Base-by-base conservation (phyloP, 2,329 filamentous ascomycete genomes). In the Ophiostoma sp. region DNA sequence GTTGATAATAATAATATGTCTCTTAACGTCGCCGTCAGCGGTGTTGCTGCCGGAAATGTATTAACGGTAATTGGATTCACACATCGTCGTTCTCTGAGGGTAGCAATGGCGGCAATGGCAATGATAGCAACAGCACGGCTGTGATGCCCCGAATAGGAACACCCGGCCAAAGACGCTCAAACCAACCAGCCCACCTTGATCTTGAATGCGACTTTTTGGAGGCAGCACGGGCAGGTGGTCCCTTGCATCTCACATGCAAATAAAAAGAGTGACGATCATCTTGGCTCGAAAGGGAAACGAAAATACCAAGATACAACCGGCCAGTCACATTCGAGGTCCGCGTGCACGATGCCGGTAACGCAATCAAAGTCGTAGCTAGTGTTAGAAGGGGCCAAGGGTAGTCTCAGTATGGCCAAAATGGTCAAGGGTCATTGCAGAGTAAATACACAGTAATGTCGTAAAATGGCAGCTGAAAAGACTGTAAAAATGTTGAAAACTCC, bases 181-280 rank as follows among this genome's bases (percentile, higher is more conserved):
- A 57, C 15, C 23, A 57, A 57, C 15, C 23, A 27, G 23, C 52
- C 52, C n/a, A 15, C 52, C 52, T 57, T 27, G 23, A 57, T 57
- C 52, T 57, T 57, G 52, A 27, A 57, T 57, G 52, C 20, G 52
- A 57, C 52, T 27, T 17, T 57, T 57, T 11, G 17, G 15, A 48
- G 15, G 17, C 20, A 48, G 44, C 17, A 48, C 27, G 27, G 44
- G 44, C 44, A 48, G 44, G 52, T 57, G 44, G 52, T 57, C 52
- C 23, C 52, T 57, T 57, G 52, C 52, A 44, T 52, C 64, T n/a
- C 57, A 68, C 67, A 60, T 41, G 33, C 33, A 68, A 68, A 68
- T 68, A 41, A 33, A 44, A 67, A 35, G 27, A 52, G 10, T 11
- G 39, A 67, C 17, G 39, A 31, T 67, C 23, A 20, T 31, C 20